Evolutionary conservation across 257 asterid species (phyloP).

Genomic region (Striga asiatica): DNA sequence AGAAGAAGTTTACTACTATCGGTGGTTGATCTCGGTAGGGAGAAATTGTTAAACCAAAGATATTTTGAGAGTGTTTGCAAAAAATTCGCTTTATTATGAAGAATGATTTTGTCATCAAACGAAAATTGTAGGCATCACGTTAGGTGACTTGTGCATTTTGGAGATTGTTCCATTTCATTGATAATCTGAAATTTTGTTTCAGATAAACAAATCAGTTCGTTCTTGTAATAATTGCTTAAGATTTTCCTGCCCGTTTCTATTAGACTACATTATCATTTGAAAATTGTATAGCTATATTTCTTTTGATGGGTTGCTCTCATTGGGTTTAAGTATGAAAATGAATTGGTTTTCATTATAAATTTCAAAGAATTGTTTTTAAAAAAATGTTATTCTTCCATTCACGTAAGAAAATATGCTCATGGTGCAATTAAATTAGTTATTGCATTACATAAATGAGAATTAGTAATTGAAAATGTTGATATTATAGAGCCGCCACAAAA

Average conservation of each 20-base stretch:
- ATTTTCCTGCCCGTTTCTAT: not conserved
- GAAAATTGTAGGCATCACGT: not conserved
- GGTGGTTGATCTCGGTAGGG: not conserved
- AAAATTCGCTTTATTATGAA: not conserved
- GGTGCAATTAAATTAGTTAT: not conserved
- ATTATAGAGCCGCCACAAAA: slow-evolving; percentile 63
- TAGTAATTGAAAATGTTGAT: slow-evolving; percentile 12
- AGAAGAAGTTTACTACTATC: not conserved
- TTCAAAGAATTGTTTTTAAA: not conserved
- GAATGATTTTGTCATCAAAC: not conserved
- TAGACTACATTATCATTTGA: not conserved
- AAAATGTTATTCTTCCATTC: slow-evolving; percentile 1
- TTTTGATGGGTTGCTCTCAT: not conserved
- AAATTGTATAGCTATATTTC: not conserved
- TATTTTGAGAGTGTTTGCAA: not conserved
- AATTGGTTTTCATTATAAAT: not conserved
- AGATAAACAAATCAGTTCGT: not conserved
- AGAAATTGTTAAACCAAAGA: not conserved
- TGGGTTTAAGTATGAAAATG: not conserved
- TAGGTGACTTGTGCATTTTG: too few species aligned
- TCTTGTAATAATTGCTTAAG: not conserved
- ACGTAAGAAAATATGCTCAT: too few species aligned
- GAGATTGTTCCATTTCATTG: too few species aligned
- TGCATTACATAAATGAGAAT: not conserved
- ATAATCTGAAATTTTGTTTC: too few species aligned